Evolutionary conservation across 192 early-diverging fungal genomes (phyloP).

Genomic region (Backusella westeae): DNA sequence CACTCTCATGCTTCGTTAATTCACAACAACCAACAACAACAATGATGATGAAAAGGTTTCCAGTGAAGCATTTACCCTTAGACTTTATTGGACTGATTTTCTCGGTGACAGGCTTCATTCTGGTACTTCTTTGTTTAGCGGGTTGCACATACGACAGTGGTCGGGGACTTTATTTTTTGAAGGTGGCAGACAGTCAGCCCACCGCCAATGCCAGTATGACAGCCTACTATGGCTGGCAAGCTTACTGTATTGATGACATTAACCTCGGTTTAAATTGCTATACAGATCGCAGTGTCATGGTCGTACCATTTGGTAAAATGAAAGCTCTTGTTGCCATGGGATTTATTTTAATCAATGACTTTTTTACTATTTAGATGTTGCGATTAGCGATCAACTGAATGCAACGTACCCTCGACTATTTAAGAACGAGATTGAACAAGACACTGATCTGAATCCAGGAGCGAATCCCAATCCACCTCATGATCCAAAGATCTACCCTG

Average conservation of each 20-base stretch:
- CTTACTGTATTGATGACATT: slow-evolving; percentile 21
- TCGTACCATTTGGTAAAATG: slow-evolving; percentile 29
- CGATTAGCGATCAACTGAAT: slow-evolving; percentile 13
- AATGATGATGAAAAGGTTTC: neutral
- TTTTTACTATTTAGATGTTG: slow-evolving; percentile 5
- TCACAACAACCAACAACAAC: neutral
- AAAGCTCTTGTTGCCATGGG: too few species aligned
- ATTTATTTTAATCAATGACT: too few species aligned
- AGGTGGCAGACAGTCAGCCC: neutral
- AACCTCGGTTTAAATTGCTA: slow-evolving; percentile 9
- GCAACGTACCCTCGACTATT: slow-evolving; percentile 24
- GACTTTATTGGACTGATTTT: slow-evolving; percentile 22
- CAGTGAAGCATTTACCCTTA: neutral
- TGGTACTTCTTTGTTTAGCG: slow-evolving; percentile 18
- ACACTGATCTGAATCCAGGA: slow-evolving; percentile 18
- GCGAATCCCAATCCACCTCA: slow-evolving; percentile 27
- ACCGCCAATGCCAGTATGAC: neutral
- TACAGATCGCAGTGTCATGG: slow-evolving; percentile 12
- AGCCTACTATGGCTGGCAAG: slow-evolving; percentile 18
- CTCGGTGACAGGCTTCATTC: slow-evolving; percentile 17
- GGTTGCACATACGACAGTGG: neutral
- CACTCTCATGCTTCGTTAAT: neutral
- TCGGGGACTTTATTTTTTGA: slow-evolving; percentile 24
- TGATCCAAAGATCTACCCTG: slow-evolving; percentile 27
- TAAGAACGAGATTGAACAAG: slow-evolving; percentile 8